phyloP scores from a whole-genome alignment of 2,329 filamentous ascomycete genomes.

The Alternaria rosae region DNA sequence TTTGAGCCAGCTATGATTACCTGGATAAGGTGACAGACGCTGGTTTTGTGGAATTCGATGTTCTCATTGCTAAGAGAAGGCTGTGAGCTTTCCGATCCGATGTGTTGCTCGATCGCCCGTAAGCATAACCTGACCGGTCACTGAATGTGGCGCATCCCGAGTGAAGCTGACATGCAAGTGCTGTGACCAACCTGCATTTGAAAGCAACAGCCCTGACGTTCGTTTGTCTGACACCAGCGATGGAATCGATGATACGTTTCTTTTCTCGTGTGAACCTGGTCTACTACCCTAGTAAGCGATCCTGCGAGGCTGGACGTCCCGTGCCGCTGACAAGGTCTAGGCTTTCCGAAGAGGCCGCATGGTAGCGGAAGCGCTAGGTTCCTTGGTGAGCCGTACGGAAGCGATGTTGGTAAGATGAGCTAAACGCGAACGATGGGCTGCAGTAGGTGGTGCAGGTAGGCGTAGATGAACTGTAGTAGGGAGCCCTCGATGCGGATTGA shows the following conservation, averaged over 20 bases:
- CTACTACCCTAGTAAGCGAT: not conserved
- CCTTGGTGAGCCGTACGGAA: not conserved
- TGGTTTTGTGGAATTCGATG: not conserved
- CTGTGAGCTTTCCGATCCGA: not conserved
- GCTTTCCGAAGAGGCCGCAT: not conserved
- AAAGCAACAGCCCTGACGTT: not conserved
- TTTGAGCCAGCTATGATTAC: not conserved
- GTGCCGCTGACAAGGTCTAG: not conserved
- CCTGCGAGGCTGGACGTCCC: slow-evolving; percentile 3
- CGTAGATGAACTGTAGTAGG: not conserved
- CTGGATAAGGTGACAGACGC: not conserved
- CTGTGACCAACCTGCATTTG: not conserved
- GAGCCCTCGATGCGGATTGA: not conserved
- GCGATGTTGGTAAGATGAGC: slow-evolving; percentile 1
- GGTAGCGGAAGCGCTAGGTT: slow-evolving; percentile 7
- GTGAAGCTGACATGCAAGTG: not conserved
- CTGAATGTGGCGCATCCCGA: not conserved
- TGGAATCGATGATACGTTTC: not conserved
- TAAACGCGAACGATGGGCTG: not conserved
- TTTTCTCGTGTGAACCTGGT: not conserved
- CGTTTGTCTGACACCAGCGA: not conserved
- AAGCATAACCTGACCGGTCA: not conserved
- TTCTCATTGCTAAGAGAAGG: not conserved
- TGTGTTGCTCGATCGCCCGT: not conserved
- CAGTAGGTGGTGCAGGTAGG: not conserved